Evolutionary conservation across 2,329 filamentous ascomycete species (phyloP).

Genomic region (Colletotrichum shisoi): DNA sequence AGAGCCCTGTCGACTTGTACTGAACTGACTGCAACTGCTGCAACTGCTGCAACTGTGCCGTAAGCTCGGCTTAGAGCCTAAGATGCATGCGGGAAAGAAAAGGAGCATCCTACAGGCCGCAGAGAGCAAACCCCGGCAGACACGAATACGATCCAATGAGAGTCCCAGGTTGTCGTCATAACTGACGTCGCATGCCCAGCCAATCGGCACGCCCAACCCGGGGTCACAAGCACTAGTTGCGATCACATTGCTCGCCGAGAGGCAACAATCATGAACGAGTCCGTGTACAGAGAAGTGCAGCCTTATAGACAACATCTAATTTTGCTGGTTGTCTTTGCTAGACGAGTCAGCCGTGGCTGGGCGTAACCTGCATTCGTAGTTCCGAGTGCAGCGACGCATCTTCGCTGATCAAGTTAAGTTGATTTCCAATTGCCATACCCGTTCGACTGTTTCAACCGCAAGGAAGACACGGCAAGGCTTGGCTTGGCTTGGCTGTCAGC

Average conservation of each 20-base stretch:
- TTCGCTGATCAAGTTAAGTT: background rate
- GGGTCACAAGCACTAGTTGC: background rate
- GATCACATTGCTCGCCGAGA: background rate
- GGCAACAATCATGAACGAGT: background rate
- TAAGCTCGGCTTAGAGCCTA: constrained; percentile 6
- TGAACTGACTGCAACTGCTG: too few relatives aligned
- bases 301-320: background rate
- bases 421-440: constrained; percentile 4
- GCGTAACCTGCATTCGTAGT: background rate
- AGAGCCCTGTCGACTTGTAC: background rate
- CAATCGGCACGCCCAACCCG: constrained; percentile 29
- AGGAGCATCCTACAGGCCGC: background rate
- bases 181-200: constrained; percentile 31
- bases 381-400: constrained; percentile 2
- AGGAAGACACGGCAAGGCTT: constrained; percentile 15
- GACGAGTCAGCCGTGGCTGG: background rate
- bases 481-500: constrained; percentile 11
- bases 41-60: background rate
- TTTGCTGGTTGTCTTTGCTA: background rate
- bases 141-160: constrained; percentile 17
- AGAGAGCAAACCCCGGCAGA: background rate
- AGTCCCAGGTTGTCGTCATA: constrained; percentile 12
- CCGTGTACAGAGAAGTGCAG: background rate
- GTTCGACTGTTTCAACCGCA: background rate
- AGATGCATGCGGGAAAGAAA: constrained; percentile 6